Base-by-base conservation (phyloP, 306 rosid genomes). In the Bauhinia variegata region DNA sequence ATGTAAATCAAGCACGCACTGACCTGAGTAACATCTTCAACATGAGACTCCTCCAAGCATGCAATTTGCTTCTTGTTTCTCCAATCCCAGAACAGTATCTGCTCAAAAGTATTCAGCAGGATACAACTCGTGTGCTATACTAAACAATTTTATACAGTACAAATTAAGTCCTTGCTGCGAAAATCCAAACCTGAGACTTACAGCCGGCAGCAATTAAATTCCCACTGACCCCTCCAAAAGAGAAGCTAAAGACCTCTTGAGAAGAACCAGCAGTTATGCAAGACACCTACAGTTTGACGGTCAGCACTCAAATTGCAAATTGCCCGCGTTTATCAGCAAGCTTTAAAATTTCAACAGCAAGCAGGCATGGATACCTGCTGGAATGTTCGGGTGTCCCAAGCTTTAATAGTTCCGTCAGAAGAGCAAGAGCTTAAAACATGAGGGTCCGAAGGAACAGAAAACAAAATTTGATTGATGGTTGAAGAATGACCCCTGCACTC, bases 1-100 rank as follows among this genome's bases (percentile, higher is more conserved):
- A 56, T 11, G 23, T 60, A 65, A 44, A 61, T 76, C 56, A 60
- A 57, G 65, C 76, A 76, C 46, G 60, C 75, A 78, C 78, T 72
- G 71, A 91, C 99, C 96, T 90, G 97, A 39, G 97, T 93, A 44
- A 93, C 96, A 83, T 93, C 99, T 23, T 90, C 96, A 58, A 90
- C 84, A 60, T 93, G 99, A 77, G 92, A 83, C 1, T 93, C 99
- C 79, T 85, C 95, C 12, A 93, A 73, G 72, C 92, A 86, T 5
- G 99, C 95, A 47, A 93, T 82, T 82, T 83, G 97, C 77, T 80
- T 93, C 60, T 73, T 74, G 76, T 83, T 86, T 87, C 99, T 90
- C 97, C 91, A 85, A 73, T 93, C 99, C 97, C 99, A 93, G 11
- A 93, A 78, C 55, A 80, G 84, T 56, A 93, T 75, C 99, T 93